Evolutionary conservation across 1,284 basidiomycete genomes (phyloP).

Genomic region (Taiwanofungus camphoratus): DNA sequence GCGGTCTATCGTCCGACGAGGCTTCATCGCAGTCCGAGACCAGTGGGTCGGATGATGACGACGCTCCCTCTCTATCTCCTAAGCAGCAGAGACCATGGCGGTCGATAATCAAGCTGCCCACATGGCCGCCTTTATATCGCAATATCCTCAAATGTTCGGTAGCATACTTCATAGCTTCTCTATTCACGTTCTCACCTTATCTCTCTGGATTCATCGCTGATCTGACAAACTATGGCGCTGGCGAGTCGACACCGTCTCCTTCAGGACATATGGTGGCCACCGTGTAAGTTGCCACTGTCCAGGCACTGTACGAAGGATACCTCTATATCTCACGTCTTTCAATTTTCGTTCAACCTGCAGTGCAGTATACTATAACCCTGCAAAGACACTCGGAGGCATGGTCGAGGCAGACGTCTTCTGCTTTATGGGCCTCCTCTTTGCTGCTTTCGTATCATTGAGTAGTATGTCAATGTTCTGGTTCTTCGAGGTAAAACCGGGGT

Average conservation of each 20-base stretch:
- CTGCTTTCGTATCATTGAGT: conserved; percentile 68
- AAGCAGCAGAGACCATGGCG: background rate
- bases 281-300: conserved; percentile 28
- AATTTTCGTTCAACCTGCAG: conserved; percentile 30
- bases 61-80: background rate
- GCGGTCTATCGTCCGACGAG: background rate
- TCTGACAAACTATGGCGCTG: conserved; percentile 63
- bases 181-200: conserved; percentile 87
- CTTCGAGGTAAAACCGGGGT: conserved; percentile 62
- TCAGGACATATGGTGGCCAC: conserved; percentile 91
- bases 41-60: no score
- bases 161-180: conserved; percentile 84
- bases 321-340: background rate
- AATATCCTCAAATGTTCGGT: conserved; percentile 89
- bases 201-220: conserved; percentile 62
- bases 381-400: conserved; percentile 88
- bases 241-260: conserved; percentile 51
- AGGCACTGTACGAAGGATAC: background rate
- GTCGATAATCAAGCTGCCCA: conserved; percentile 7
- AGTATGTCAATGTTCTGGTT: conserved; percentile 77
- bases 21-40: background rate
- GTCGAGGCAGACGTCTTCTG: conserved; percentile 83
- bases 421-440: conserved; percentile 65
- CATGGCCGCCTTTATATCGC: conserved; percentile 15
- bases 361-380: conserved; percentile 77